These are phyloP conservation scores for Biscogniauxia mediterranea DNA, from an alignment of 2,329 filamentous ascomycete genomes.

Conservation along the genomic window DNA sequence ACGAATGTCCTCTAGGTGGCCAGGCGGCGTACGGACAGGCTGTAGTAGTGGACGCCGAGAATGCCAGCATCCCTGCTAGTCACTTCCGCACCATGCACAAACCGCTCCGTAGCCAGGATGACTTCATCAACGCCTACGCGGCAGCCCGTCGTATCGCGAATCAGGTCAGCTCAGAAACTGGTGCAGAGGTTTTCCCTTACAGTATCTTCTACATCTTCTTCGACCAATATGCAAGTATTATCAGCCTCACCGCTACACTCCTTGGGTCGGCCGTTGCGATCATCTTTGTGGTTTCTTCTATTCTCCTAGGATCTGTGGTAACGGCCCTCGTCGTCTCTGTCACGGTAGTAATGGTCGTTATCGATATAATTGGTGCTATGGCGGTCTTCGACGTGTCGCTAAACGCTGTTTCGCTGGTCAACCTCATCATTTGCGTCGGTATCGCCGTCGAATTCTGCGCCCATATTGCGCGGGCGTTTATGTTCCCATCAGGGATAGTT, in stretches of 20 bases:
- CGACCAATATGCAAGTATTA: conserved; percentile 89
- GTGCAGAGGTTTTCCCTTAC: conserved; percentile 89
- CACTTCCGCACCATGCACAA: conserved; percentile 92
- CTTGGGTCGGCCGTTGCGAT: conserved; percentile 81
- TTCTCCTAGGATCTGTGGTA: conserved; percentile 78
- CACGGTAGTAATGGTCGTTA: conserved; percentile 89
- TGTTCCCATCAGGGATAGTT: conserved; percentile 80
- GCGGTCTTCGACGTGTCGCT: conserved; percentile 82
- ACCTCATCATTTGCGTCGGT: conserved; percentile 93
- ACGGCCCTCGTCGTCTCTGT: conserved; percentile 81
- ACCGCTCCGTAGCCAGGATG: conserved; percentile 79
- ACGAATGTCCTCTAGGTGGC: conserved; percentile 83
- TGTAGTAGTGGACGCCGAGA: conserved; percentile 71
- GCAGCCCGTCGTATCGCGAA: conserved; percentile 84
- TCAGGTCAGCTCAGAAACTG: conserved; percentile 68
- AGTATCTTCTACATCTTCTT: conserved; percentile 99
- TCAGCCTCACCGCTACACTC: conserved; percentile 73
- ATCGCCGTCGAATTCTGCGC: conserved; percentile 98
- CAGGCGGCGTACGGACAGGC: conserved; percentile 84
- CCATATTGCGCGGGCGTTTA: conserved; percentile 93
- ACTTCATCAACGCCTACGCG: conserved; percentile 90
- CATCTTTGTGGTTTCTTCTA: conserved; percentile 75
- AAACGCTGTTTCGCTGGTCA: conserved; percentile 93
- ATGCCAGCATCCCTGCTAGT: conserved; percentile 70
- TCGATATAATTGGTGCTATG: conserved; percentile 96